Evolutionary conservation across 108 stramenopile genomes (phyloP).

Genomic region (Schizochytrium sp.): DNA sequence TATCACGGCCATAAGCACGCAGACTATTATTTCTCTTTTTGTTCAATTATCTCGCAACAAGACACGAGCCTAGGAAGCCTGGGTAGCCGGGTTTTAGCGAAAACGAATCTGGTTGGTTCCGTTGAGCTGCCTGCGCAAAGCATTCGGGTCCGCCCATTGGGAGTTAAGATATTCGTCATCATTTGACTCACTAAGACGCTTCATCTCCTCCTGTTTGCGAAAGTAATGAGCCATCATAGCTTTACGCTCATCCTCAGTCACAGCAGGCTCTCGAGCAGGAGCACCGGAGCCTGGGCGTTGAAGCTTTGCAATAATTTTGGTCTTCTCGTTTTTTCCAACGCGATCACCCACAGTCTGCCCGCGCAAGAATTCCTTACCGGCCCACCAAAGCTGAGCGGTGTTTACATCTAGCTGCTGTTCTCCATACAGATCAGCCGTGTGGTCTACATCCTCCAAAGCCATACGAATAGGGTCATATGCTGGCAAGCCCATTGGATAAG

Average conservation of each 20-base stretch:
- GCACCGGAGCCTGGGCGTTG: constrained; percentile 81
- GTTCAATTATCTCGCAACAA: no score
- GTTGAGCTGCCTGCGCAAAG: constrained; percentile 74
- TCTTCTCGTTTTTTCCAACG: constrained; percentile 88
- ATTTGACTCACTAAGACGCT: constrained; percentile 74
- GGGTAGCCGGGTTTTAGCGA: neutral
- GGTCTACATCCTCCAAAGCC: constrained; percentile 74
- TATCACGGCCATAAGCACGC: no score
- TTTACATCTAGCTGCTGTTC: constrained; percentile 76
- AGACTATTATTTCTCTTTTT: no score
- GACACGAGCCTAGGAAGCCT: no score
- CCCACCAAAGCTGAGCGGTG: constrained; percentile 84
- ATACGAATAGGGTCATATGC: constrained; percentile 81
- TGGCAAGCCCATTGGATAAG: constrained; percentile 86
- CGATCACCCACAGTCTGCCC: constrained; percentile 74
- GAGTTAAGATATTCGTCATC: constrained; percentile 88
- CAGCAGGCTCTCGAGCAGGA: constrained; percentile 84
- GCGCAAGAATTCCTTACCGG: constrained; percentile 82
- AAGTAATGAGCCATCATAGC: constrained; percentile 92
- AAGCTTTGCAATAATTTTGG: constrained; percentile 84
- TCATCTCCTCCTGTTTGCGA: constrained; percentile 86
- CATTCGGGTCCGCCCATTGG: constrained; percentile 86
- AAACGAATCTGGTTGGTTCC: constrained; percentile 35
- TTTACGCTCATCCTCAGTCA: constrained; percentile 87
- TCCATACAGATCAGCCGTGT: constrained; percentile 68